Base-by-base conservation (phyloP, 768 basidiomycete genomes). In the Mycena polygramma region DNA sequence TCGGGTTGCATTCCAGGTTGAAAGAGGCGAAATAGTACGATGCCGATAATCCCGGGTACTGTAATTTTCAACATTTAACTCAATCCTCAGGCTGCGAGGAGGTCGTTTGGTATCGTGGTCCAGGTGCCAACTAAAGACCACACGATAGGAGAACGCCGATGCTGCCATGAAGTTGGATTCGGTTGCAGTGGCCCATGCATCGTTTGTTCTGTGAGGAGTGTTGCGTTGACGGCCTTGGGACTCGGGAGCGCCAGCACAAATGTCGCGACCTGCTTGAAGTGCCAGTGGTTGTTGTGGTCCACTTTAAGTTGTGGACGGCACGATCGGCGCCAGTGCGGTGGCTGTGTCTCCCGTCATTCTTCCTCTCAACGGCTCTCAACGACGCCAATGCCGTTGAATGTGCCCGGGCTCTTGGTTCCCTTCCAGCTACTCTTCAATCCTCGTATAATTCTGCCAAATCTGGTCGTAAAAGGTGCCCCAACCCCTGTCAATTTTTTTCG, bases 371-470 rank as follows among this genome's bases (percentile, higher is more conserved):
- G n/a, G n/a, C n/a, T 30, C 30, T 30, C 30, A 24, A 55, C 35
- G 8, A 39, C 54, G 20, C 11, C 19, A 22, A 94, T 94, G 93
- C 92, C 92, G 2, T 79, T 94, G 75, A 94, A 94, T 78, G 76
- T 94, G 52, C 87, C 93, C 0, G 94, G 92, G 17, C 80, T 91
- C 15, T 82, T 94, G 4, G 92, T 86, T 3, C 89, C 92, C 9
- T 84, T 94, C 62, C 92, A 94, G n/a, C 83, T 93, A 11, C 69
- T 94, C 30, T 76, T 92, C 72, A 87, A 88, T 57, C 92, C 93
- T 0, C 86, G 92, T 19, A 77, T 95, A 2, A 83, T 92, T 15
- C 78, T 94, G 14, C 94, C 94, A n/a, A 83, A 83, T 64, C 68
- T 95, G 3, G 72, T 81, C 1, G 87, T 95, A 9, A 89, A 88